Evolutionary conservation across 1,139 yeast species (phyloP), one percentile per base, ranked within the genome.

Genomic region (Candida anutae): DNA sequence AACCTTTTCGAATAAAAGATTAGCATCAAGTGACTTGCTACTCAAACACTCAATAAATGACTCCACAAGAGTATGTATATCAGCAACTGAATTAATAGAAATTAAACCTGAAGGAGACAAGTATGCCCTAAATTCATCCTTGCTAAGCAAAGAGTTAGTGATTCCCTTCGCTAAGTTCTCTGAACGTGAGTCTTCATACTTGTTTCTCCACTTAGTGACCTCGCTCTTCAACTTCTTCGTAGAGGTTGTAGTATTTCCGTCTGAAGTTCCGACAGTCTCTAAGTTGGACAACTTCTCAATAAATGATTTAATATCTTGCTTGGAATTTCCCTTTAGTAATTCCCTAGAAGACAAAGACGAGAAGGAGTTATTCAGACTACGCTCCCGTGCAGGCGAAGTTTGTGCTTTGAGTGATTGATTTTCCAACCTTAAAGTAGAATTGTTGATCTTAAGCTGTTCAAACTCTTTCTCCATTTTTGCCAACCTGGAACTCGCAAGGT

Each of bases 1-100:
- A 18, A 76, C 60, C 29, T 64, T 58, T 21, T 74, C 77, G 46
- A 80, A 79, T 21, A 78, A 45, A 3, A 53, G 32, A 32, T 63
- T 67, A 2, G 69, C 41, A 33, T 66, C 61, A 23, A 50, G 37
- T n/a, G 46, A 41, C 12, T 48, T 47, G n/a, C 48, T 55, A 31
- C 57, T 48, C 29, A 71, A 40, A 31, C 55, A 56, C 3, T 47
- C 34, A 8, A 68, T 40, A 30, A 71, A 58, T 1, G 69, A 44
- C 31, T 74, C 78, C 9, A 72, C 48, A 21, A 66, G 50, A 2
- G 74, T 51, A 37, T 67, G 69, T 23, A 74, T 58, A 23, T 62
- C 62, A 5, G 71, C 50, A 2, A 74, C 62, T 20, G 60, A 46
- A 24, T 56, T 50, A 26, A 65, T 42, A 4, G 79, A 61, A 21